A percentile compares a stretch with the other conserved stretches of the same genome.
Evolutionary conservation across 768 basidiomycete species (phyloP).

Genomic region (Mycena vulgaris): DNA sequence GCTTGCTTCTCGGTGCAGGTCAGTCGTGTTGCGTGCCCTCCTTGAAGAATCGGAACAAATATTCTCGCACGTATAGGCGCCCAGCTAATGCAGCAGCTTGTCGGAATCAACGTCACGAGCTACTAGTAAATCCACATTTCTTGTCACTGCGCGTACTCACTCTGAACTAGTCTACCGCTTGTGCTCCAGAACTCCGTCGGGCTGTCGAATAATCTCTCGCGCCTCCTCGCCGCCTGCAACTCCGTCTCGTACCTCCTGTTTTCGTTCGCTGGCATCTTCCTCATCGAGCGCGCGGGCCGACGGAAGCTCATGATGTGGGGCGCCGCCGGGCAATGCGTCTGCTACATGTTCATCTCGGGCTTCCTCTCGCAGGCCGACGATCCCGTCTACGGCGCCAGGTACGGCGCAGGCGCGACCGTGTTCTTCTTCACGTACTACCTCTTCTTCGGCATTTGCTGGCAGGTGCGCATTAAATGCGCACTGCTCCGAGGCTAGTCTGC

Average conservation of each 20-base stretch:
- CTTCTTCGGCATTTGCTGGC: slow-evolving; percentile 69
- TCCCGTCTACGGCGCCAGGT: slow-evolving; percentile 50
- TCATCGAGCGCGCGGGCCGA: slow-evolving; percentile 65
- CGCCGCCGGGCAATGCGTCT: slow-evolving; percentile 64
- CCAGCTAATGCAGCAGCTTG: slow-evolving; percentile 68
- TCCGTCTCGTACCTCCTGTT: slow-evolving; percentile 66
- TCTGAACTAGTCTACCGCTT: slow-evolving; percentile 55
- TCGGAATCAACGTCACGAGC: slow-evolving; percentile 67
- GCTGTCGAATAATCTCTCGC: slow-evolving; percentile 63
- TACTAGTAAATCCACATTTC: slow-evolving; percentile 56
- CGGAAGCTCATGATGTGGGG: slow-evolving; percentile 70
- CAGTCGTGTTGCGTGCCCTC: slow-evolving; percentile 1
- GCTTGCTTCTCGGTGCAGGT: slow-evolving; percentile 62
- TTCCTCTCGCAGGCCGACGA: slow-evolving; percentile 56
- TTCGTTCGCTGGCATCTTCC: slow-evolving; percentile 60
- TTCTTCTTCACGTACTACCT: slow-evolving; percentile 69
- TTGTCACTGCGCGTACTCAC: background rate
- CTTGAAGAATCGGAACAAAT: background rate
- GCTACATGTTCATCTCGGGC: slow-evolving; percentile 61
- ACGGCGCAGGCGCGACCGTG: slow-evolving; percentile 60
- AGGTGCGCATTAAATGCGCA: slow-evolving; percentile 53
- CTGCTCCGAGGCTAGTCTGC: background rate
- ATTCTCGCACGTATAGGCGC: slow-evolving; percentile 52
- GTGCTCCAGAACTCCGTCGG: slow-evolving; percentile 68
- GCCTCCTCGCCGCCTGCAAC: slow-evolving; percentile 67